Percentiles rank a stretch among this genome's conserved stretches.
phyloP scores from a whole-genome alignment of 371 early-diverging fungal genomes.

The Mortierella sp. region DNA sequence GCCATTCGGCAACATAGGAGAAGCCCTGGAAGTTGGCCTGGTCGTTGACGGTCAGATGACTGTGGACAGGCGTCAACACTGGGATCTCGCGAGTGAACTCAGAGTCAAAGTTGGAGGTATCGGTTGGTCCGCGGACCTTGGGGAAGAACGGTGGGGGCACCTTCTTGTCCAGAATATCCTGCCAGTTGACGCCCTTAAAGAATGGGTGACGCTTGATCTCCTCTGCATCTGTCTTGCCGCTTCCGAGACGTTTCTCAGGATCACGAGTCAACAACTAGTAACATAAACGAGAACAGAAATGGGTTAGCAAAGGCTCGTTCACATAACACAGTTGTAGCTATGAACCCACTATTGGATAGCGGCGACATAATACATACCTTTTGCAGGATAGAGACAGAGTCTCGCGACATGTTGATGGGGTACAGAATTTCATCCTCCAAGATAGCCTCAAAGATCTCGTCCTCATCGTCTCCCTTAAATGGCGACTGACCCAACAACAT shows the following conservation, averaged over 20 bases:
- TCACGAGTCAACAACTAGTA: conserved; percentile 88
- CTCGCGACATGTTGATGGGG: conserved; percentile 90
- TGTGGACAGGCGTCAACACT: conserved; percentile 89
- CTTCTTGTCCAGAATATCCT: conserved; percentile 86
- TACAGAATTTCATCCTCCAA: conserved; percentile 92
- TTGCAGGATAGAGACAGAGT: conserved; percentile 89
- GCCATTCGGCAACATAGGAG: conserved; percentile 95
- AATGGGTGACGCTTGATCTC: conserved; percentile 95
- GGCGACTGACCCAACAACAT: conserved; percentile 96
- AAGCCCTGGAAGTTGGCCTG: conserved; percentile 95
- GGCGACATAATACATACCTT: conserved; percentile 63
- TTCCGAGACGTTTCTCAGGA: conserved; percentile 88
- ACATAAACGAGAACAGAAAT: conserved; percentile 10
- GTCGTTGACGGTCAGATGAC: conserved; percentile 79
- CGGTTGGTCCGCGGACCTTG: conserved; percentile 80
- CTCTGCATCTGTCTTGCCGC: conserved; percentile 84
- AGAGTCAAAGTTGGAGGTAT: conserved; percentile 96
- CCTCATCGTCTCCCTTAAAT: conserved; percentile 95
- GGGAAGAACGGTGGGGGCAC: conserved; percentile 94
- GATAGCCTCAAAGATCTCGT: conserved; percentile 96
- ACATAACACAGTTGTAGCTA: background rate
- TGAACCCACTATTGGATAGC: background rate
- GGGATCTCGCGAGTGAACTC: conserved; percentile 95
- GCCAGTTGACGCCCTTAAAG: conserved; percentile 95
- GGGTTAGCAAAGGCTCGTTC: background rate